phyloP scores from a whole-genome alignment of 192 early-diverging fungal species.

The Backusella westeae region DNA sequence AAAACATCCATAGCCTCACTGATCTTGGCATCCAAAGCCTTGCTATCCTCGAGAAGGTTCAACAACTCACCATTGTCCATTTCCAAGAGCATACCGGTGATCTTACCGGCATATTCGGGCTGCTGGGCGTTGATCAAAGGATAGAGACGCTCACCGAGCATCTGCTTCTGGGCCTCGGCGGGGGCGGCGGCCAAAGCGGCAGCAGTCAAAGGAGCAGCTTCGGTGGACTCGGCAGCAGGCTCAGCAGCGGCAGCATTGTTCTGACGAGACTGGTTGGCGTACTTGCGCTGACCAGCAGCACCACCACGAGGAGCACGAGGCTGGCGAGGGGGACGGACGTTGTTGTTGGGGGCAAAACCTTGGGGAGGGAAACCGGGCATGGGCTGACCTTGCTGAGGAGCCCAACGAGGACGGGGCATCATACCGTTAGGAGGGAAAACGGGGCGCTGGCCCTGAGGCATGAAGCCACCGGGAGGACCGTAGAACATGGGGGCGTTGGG shows the following conservation, averaged over 20 bases:
- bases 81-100: conserved; percentile 97
- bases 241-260: conserved; percentile 2
- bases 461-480: conserved; percentile 27
- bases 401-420: conserved; percentile 38
- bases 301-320: conserved; percentile 49
- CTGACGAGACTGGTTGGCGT: conserved; percentile 25
- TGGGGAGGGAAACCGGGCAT: conserved; percentile 30
- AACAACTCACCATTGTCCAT: conserved; percentile 97
- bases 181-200: conserved; percentile 75
- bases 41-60: conserved; percentile 79
- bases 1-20: conserved; percentile 83
- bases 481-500: conserved; percentile 43
- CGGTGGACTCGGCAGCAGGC: neutral
- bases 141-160: conserved; percentile 95
- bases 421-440: conserved; percentile 45
- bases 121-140: conserved; percentile 68
- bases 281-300: conserved; percentile 35
- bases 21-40: conserved; percentile 80
- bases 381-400: conserved; percentile 33
- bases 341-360: conserved; percentile 39
- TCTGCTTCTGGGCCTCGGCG: conserved; percentile 90
- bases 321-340: conserved; percentile 50
- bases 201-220: conserved; percentile 43
- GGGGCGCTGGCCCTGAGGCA: conserved; percentile 36
- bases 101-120: conserved; percentile 86